Base-by-base conservation (phyloP, 768 basidiomycete species). In the Lyophyllum shimeji region DNA sequence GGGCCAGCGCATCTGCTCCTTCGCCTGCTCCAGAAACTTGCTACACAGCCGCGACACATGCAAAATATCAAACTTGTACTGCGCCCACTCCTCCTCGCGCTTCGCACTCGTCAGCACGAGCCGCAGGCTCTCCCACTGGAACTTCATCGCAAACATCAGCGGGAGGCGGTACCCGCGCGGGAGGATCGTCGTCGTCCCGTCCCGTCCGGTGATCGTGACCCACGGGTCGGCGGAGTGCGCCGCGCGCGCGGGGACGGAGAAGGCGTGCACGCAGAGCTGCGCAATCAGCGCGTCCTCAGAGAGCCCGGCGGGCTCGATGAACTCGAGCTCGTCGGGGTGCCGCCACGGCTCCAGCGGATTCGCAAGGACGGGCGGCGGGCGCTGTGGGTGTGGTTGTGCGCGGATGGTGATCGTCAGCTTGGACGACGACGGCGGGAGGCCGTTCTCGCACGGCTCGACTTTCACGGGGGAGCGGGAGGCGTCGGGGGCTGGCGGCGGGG, bases 71-170 rank as follows among this genome's bases (percentile, higher is more conserved):
- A 71, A 76, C 45, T 71, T 74, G 54, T 72, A 73, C 27, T 70
- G 66, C 0, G 69, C 65, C 79, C 79, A 80, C 54, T 80, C 78
- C 34, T 62, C 60, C 21, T 67, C 62, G 2, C 69, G 66, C 21
- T 67, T 61, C 23, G 55, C 55, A 4, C 74, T 71, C 6, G 71
- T 73, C 49, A 78, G 56, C 11, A 79, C 75, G 25, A 80, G 70
- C 52, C 69, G 59, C 3, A 79, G 58, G 12, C 69, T 71, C 55
- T 74, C 73, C 77, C 77, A 80, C 50, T 71, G 71, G 55, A 76
- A 79, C 51, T 74, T 74, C 34, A 75, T 75, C 20, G 75, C 69
- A 63, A 77, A 80, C 69, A 80, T 71, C 17, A 80, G 61, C 0
- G 79, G 77, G 17, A 77, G 61, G 1, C 79, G 68, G 58, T 80